These are phyloP conservation scores for Trametes villosa DNA, from an alignment of 768 basidiomycete species.

Conservation along the genomic window DNA sequence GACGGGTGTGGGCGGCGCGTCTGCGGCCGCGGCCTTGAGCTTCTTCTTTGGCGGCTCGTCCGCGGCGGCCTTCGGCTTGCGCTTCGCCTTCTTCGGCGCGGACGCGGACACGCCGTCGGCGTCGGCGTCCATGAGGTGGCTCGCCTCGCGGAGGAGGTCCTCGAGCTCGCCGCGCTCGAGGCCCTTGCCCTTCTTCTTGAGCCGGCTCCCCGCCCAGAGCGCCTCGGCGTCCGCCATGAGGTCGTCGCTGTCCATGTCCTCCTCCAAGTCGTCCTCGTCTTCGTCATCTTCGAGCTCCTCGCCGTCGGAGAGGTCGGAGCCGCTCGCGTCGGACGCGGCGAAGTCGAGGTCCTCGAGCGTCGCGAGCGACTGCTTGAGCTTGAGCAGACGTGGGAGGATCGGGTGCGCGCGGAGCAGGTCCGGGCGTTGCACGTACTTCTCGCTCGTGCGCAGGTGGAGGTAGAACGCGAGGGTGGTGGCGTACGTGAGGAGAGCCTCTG, in stretches of 20 bases:
- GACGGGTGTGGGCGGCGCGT: constrained; percentile 39
- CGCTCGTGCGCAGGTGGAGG: constrained; percentile 77
- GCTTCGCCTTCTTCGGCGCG: constrained; percentile 32
- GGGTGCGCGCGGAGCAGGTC: constrained; percentile 70
- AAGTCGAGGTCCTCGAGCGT: constrained; percentile 90
- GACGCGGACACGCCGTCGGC: constrained; percentile 25
- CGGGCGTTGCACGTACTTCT: constrained; percentile 64
- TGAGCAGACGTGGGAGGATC: constrained; percentile 74
- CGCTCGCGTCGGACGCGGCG: constrained; percentile 49
- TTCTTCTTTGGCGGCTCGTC: constrained; percentile 62
- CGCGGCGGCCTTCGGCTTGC: constrained; percentile 21
- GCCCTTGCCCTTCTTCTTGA: constrained; percentile 23
- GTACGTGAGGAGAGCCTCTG: constrained; percentile 91
- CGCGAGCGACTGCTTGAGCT: constrained; percentile 79
- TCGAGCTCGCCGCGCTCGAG: constrained; percentile 55
- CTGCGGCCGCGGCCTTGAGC: constrained; percentile 46
- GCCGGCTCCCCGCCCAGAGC: constrained; percentile 22
- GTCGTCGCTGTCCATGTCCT: constrained; percentile 10
- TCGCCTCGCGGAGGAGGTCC: constrained; percentile 59
- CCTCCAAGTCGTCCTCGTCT: constrained; percentile 40
- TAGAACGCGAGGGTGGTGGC: constrained; percentile 91
- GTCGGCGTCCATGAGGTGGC: constrained; percentile 21
- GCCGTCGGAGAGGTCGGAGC: background rate
- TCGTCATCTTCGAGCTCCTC: too few species aligned
- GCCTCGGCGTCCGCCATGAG: constrained; percentile 22